Base-by-base conservation (phyloP, 148 eudicot genomes). In the Rhododendron kiyosumense region DNA sequence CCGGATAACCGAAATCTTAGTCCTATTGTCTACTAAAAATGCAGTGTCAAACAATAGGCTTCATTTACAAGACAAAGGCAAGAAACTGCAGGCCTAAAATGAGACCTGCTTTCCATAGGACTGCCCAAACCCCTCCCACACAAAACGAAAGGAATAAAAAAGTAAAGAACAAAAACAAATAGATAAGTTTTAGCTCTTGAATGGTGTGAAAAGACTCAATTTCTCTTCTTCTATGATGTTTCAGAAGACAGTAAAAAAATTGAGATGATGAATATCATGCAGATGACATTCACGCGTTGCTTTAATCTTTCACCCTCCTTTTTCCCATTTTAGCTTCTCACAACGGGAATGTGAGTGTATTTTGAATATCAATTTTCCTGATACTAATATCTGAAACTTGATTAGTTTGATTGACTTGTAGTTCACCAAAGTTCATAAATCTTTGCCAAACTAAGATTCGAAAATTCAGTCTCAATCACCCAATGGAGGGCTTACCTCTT, bases 401-500 rank as follows among this genome's bases (percentile, higher is more conserved):
- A n/a, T 12, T 20, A 36, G 13, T 22, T 38, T 10, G 26, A 61
- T 24, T 59, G 84, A 63, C 36, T 51, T 51, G 34, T 81, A 81
- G 69, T 81, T 59, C 28, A 82, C 38, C 49, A 54, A 59, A 82
- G 49, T 38, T 32, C 4, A 57, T 38, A 57, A 61, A 82, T 61
- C 11, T 36, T 61, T 36, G 17, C 38, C 20, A 46, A 83, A 83
- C 46, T 73, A 52, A 73, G 45, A 30, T 46, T 51, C 30, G 17
- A 18, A 46, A 13, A 48, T 71, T 14, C 65, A 71, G 32, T 30
- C 73, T 69, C 79, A 30, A 69, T 83, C 38, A 67, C 54, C 61
- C 14, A n/a, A 17, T 34, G 69, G 71, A 78, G 49, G 59, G 22
- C 45, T 88, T 88, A 94, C 99, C 95, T 95, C 99, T 86, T 94